phyloP scores from a whole-genome alignment of 225 moss, liverwort and hornwort species.

The Anthoceros angustus region DNA sequence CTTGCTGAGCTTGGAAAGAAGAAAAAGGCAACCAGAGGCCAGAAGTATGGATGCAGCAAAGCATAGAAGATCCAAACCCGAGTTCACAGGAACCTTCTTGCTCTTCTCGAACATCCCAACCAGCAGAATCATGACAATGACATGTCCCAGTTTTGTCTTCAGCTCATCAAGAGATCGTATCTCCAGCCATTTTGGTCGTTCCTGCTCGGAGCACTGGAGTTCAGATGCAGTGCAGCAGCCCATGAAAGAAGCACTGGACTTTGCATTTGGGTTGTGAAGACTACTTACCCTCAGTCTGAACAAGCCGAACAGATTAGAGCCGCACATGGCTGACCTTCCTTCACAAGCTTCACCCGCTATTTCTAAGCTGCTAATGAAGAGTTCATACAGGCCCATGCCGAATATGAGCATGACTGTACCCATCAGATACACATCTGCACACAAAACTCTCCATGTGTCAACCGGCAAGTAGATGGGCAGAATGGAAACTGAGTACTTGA shows the following conservation, averaged over 20 bases:
- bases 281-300: slow-evolving; percentile 50
- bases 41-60: slow-evolving; percentile 82
- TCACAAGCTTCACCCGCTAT: not conserved
- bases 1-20: slow-evolving; percentile 42
- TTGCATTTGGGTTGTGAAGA: not conserved
- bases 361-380: slow-evolving; percentile 48
- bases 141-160: slow-evolving; percentile 95
- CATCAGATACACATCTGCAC: slow-evolving; percentile 81
- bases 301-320: slow-evolving; percentile 85
- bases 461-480: not conserved
- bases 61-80: slow-evolving; percentile 58
- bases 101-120: slow-evolving; percentile 99
- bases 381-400: slow-evolving; percentile 97
- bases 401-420: slow-evolving; percentile 99
- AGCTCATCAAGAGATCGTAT: slow-evolving; percentile 88
- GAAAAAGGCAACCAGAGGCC: slow-evolving; percentile 62
- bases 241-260: not conserved
- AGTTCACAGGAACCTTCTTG: slow-evolving; percentile 70
- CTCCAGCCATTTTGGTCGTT: slow-evolving; percentile 92
- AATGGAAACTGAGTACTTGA: not conserved
- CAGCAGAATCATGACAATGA: slow-evolving; percentile 94
- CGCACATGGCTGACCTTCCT: slow-evolving; percentile 24
- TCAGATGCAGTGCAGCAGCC: not conserved
- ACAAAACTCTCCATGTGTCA: slow-evolving; percentile 3
- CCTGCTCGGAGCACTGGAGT: slow-evolving; percentile 21